Evolutionary conservation across 169 alveolate genomes (phyloP), one percentile per base, ranked within the genome.

Genomic region (Cryptosporidium sp.): DNA sequence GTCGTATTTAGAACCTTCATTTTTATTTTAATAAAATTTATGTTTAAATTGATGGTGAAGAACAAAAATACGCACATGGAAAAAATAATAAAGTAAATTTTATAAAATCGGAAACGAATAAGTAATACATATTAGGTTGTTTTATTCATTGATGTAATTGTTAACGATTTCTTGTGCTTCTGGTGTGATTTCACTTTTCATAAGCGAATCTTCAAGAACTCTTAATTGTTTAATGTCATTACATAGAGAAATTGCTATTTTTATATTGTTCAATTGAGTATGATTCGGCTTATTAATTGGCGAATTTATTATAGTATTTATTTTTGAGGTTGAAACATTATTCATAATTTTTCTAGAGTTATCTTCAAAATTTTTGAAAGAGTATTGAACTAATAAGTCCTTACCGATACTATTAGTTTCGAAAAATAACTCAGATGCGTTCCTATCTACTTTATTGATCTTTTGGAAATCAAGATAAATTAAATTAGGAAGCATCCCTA

Each of bases 381-480:
- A 42, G n/a, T 39, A 23, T 39, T 85, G 80, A 65, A 44, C 62
- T 42, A 85, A n/a, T 8, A 39, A 5, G 39, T 84, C 69, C 21
- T 85, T 85, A 21, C 58, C 87, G 68, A 85, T 85, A 37, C 70
- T 39, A n/a, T 70, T 48, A 23, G 44, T 39, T 62, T 80, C 68
- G 21, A 35, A 72, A 61, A 93, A 39, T 65, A 84, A 51, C 68
- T 60, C 72, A 5, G 96, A 94, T 33, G 68, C 93, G 56, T 61
- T 87, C 75, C 93, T 91, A 69, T 94, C 96, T 68, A 80, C 91
- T 86, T 91, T 42, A 37, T 91, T 87, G 21, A 94, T 94, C 80
- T 92, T 94, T 85, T 93, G 92, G 91, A 86, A 94, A 68, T 94
- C 96, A 8, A 94, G 85, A 29, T 91, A 92, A 85, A 93, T 86